These are phyloP conservation scores for Xylaria sp. DNA, from an alignment of 2,329 filamentous ascomycete genomes.

Conservation along the genomic window DNA sequence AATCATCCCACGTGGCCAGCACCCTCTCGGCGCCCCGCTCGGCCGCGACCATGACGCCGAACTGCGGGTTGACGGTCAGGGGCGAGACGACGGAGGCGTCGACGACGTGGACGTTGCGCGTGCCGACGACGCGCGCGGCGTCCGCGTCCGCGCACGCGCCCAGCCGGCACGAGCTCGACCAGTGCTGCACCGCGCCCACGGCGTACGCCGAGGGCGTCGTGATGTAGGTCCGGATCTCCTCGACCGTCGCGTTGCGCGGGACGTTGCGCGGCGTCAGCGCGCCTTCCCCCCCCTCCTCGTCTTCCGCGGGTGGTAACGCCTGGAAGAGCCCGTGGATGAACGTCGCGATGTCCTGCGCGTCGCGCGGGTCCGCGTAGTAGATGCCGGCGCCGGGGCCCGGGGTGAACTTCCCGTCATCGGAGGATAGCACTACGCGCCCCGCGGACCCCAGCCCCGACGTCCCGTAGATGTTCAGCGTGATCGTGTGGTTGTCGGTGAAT, in stretches of 20 bases:
- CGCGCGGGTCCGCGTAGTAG: constrained; percentile 51
- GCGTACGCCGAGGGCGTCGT: constrained; percentile 52
- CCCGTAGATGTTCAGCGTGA: constrained; percentile 60
- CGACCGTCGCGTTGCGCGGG: constrained; percentile 46
- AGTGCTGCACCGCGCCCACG: constrained; percentile 54
- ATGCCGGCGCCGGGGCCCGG: constrained; percentile 45
- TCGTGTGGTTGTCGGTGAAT: constrained; percentile 47
- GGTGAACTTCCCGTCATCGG: constrained; percentile 44
- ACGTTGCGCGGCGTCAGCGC: constrained; percentile 54
- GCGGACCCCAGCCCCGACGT: constrained; percentile 56
- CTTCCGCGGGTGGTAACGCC: constrained; percentile 38
- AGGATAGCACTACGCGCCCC: constrained; percentile 49
- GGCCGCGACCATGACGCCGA: constrained; percentile 57
- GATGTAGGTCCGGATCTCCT: constrained; percentile 53
- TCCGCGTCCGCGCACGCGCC: constrained; percentile 51
- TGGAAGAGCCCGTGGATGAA: constrained; percentile 56
- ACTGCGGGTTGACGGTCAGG: constrained; percentile 57
- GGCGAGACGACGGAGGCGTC: constrained; percentile 54
- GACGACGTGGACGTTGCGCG: constrained; percentile 53
- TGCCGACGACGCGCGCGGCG: constrained; percentile 51
- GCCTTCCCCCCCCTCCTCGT: constrained; percentile 34
- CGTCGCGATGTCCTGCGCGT: constrained; percentile 50
- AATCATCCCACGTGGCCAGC: constrained; percentile 26
- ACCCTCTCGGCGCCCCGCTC: constrained; percentile 56
- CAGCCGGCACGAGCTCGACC: constrained; percentile 55